Conservation (phyloP, 208 protist species). For the Endotrypanum monterogeii region DNA sequence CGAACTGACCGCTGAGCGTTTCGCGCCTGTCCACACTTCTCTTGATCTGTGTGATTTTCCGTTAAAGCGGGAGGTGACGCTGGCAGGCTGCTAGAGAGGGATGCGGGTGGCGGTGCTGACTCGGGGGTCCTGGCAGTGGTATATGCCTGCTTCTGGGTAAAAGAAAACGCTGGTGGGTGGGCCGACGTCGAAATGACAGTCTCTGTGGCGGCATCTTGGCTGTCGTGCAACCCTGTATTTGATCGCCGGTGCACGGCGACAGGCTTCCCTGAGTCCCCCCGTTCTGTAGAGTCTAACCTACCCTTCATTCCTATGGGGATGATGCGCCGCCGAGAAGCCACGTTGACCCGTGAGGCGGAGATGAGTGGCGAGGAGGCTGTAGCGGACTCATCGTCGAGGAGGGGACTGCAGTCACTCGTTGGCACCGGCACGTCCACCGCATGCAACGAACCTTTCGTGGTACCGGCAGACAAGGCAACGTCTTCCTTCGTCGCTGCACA, state of each 20-base stretch:
- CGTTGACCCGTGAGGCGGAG: slow-evolving; percentile 1
- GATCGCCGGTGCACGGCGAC: neutral
- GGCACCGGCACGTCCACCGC: neutral
- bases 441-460: neutral
- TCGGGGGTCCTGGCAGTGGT: neutral
- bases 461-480: neutral
- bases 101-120: neutral
- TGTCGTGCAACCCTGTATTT: neutral
- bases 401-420: neutral
- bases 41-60: neutral
- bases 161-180: too few relatives aligned
- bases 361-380: neutral
- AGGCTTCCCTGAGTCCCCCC: neutral
- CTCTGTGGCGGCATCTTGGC: neutral
- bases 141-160: neutral
- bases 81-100: neutral
- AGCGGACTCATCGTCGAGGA: neutral
- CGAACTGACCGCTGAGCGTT: neutral
- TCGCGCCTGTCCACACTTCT: neutral
- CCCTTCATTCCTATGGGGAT: neutral
- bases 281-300: neutral
- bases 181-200: neutral
- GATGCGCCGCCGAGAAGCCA: neutral
- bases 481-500: neutral
- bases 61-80: neutral